A percentile compares a stretch with the other conserved stretches of the same genome.
Conservation (phyloP, 2,329 filamentous ascomycete species). For the Aspergillaceae sp. region DNA sequence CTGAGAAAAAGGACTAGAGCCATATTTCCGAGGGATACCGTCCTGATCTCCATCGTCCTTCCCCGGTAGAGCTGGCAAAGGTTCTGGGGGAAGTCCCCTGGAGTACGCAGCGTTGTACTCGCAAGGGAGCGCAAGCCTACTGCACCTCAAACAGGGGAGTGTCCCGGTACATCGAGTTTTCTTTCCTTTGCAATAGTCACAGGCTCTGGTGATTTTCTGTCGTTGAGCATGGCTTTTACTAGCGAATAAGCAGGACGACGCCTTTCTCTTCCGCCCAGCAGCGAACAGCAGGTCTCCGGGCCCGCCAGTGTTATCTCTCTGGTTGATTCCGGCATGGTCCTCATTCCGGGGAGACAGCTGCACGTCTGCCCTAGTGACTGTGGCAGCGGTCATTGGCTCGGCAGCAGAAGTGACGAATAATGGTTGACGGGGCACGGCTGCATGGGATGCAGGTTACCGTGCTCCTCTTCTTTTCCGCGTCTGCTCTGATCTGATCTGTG, state of each 20-base stretch:
- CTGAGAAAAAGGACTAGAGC: constrained; percentile 1
- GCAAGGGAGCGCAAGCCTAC: constrained; percentile 23
- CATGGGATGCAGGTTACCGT: neutral
- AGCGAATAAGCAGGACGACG: constrained; percentile 11
- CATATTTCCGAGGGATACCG: constrained; percentile 1
- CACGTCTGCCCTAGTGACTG: constrained; percentile 1
- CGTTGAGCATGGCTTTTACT: constrained; percentile 12
- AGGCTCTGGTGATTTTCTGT: constrained; percentile 32
- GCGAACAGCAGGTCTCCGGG: neutral
- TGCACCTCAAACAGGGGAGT: constrained; percentile 27
- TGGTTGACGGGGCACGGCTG: neutral
- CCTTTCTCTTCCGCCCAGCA: constrained; percentile 22
- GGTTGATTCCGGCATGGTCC: neutral
- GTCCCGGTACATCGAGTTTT: constrained; percentile 32
- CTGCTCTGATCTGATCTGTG: neutral
- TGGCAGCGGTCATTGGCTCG: constrained; percentile 3
- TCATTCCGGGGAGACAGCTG: constrained; percentile 3
- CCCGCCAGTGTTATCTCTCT: neutral
- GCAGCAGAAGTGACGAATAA: neutral
- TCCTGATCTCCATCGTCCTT: constrained; percentile 2
- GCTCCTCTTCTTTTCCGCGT: constrained; percentile 1
- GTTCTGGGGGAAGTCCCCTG: constrained; percentile 28
- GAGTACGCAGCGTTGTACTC: constrained; percentile 32
- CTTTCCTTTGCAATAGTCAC: constrained; percentile 32
- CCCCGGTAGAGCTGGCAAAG: constrained; percentile 14